Base-by-base conservation (phyloP, 176 grass and related monocot genomes). In the Juncus effusus region DNA sequence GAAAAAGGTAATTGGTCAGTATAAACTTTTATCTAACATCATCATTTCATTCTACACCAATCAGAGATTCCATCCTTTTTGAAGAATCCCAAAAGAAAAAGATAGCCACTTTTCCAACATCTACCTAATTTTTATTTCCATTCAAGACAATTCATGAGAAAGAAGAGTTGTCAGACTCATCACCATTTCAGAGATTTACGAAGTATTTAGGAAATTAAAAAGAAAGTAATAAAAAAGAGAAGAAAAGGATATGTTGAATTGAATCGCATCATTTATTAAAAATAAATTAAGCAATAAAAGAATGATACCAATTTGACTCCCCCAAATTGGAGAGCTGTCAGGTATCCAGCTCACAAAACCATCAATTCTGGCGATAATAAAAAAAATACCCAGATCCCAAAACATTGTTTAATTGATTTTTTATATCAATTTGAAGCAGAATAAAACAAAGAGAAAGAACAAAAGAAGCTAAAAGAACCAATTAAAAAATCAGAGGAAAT, bases 41-140 rank as follows among this genome's bases (percentile, higher is more conserved):
- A 94, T 80, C 69, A 88, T 94, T 72, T 69, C 47, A 81, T 68
- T 41, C 40, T 60, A 88, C 84, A 85, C 79, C 75, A 82, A 60
- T 82, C 72, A 82, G 85, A 85, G 81, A 88, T 88, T 88, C 81
- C 79, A 67, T 62, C 3, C 53, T 56, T 76, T 85, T 69, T 59
- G 47, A 61, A 67, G 69, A 73, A 82, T 75, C 37, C 75, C 63
- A 84, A 72, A 54, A 61, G 59, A 13, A 52, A 72, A 72, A 42
- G 53, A 53, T 50, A 71, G 55, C 67, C 37, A 50, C 37, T 38
- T 42, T 54, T 6, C 53, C 51, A 40, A 4, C 19, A 54, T 70
- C 40, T 16, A 70, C n/a, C 40, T 45, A 66, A 56, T 35, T 68
- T 61, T 54, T 70, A 73, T 69, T 19, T 52, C 56, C 77, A 67